Base-by-base conservation (phyloP, 441 rosid species). In the Eutrema salsugineum region DNA sequence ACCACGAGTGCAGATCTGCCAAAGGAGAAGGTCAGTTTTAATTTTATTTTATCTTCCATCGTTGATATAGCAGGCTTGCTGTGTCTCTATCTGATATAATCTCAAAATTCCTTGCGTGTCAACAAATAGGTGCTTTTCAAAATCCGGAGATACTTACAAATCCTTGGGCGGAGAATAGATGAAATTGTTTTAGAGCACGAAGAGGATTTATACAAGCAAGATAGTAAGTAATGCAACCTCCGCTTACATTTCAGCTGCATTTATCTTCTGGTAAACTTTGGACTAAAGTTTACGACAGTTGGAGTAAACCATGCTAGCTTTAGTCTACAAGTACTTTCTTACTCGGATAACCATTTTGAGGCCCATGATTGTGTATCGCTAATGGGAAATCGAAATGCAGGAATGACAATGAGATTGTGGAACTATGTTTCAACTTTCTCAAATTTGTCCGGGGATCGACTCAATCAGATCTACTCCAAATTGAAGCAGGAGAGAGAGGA, bases 1-100 rank as follows among this genome's bases (percentile, higher is more conserved):
- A 87, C 91, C 66, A 95, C 94, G 14, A 95, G 99, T 75, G 98
- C 95, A 11, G 79, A 93, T 82, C 97, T 96, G 74, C 99, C 99
- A 5, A 93, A 91, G 83, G 98, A 96, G 54, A 93, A 91, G 84
- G 99, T 91, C 1, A 6, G 3, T 24, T 30, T 59, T 4, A 4
- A 8, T n/a, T 30, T n/a, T 17, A 17, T 68, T 56, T 17, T 6
- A 12, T 55, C 49, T 66, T 19, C 38, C 33, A 9, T 60, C 28
- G 12, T 69, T 15, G 28, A 40, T 19, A 32, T 32, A 59, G 14
- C 38, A 33, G 43, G 3, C 61, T 10, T 57, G 68, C 59, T 66
- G 44, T 39, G 22, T 62, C 19, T 30, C 32, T 38, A 28, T 50
- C 40, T 46, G 50, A 43, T 42, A 8, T 66, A 11, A 5, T 70